A percentile compares a stretch with the other conserved stretches of the same genome.
phyloP scores from a whole-genome alignment of 768 basidiomycete genomes.

The Flagelloscypha sp. region DNA sequence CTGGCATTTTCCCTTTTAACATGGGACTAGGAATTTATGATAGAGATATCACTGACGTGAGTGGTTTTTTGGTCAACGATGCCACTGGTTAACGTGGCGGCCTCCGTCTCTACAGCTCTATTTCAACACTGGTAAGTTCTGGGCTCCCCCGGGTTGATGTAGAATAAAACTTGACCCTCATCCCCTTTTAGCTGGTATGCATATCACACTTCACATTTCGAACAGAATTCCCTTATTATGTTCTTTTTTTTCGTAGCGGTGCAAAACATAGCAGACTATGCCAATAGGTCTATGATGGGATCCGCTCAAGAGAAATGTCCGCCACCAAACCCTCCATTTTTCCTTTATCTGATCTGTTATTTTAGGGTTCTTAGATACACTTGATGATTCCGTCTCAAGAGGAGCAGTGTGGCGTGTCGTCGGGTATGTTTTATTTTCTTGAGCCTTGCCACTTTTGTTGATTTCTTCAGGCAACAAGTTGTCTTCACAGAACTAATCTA shows the following conservation, averaged over 20 bases:
- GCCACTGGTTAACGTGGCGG: constrained; percentile 1
- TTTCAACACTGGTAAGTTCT: constrained; percentile 40
- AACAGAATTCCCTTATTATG: background rate
- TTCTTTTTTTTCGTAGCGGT: constrained; percentile 25
- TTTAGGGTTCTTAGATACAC: constrained; percentile 40
- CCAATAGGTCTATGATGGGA: constrained; percentile 48
- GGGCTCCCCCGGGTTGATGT: constrained; percentile 1
- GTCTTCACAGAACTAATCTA: constrained; percentile 46
- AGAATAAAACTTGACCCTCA: background rate
- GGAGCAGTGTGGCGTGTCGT: constrained; percentile 49
- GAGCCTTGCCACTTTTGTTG: background rate
- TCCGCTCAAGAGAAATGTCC: constrained; percentile 44
- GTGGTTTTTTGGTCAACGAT: constrained; percentile 8
- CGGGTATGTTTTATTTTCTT: constrained; percentile 24
- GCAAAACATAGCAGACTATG: constrained; percentile 31
- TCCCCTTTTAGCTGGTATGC: constrained; percentile 6
- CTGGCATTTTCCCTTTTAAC: background rate
- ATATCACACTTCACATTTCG: background rate
- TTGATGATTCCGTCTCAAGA: constrained; percentile 35
- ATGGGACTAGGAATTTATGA: constrained; percentile 38
- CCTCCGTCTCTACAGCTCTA: constrained; percentile 22
- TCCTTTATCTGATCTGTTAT: background rate
- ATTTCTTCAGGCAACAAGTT: constrained; percentile 38
- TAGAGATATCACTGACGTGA: constrained; percentile 48
- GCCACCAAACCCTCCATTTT: constrained; percentile 7